Base-by-base conservation (phyloP, 2,329 filamentous ascomycete genomes). In the Sarocladium brachiariae region DNA sequence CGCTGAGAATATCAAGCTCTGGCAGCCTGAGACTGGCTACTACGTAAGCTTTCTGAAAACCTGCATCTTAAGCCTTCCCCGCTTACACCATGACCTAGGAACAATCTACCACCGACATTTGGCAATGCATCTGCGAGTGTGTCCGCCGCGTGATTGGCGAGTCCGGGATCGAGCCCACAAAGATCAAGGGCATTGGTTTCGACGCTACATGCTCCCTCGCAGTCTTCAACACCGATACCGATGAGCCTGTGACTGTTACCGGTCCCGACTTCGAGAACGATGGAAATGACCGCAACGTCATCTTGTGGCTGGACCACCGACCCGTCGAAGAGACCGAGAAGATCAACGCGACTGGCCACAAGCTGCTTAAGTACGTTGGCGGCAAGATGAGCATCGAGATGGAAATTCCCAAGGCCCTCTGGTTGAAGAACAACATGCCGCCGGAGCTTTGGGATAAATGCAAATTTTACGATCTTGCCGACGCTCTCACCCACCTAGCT, bases 311-410 rank as follows among this genome's bases (percentile, higher is more conserved):
- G 51, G 93, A 99, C 68, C 93, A 99, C 69, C 83, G 93, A 34
- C 89, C 93, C 1, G 81, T 93, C 13, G 81, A 88, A 54, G 93
- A 99, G 76, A 95, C 92, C 0, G 84, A 88, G 55, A 87, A 88
- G 71, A 95, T 99, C 73, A 99, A 99, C 67, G 82, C 83, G 50
- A 97, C 93, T 2, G 78, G 84, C 50, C 93, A 99, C 74, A 93
- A 95, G 67, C 76, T 99, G 50, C 81, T 99, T 53, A 87, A 90
- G 62, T 99, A 99, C 64, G 93, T 99, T 16, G 93, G 93, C 59
- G 93, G 93, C 56, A 92, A 87, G 66, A 99, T 99, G 93, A 96
- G 89, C 65, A 92, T 96, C 57, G 93, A 99, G 75, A 99, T 99
- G 93, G 93, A 99, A 68, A 95, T 99, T 51, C 93, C 93, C 56